phyloP scores from a whole-genome alignment of 2,329 filamentous ascomycete species.

The Malbranchea zuffiana region DNA sequence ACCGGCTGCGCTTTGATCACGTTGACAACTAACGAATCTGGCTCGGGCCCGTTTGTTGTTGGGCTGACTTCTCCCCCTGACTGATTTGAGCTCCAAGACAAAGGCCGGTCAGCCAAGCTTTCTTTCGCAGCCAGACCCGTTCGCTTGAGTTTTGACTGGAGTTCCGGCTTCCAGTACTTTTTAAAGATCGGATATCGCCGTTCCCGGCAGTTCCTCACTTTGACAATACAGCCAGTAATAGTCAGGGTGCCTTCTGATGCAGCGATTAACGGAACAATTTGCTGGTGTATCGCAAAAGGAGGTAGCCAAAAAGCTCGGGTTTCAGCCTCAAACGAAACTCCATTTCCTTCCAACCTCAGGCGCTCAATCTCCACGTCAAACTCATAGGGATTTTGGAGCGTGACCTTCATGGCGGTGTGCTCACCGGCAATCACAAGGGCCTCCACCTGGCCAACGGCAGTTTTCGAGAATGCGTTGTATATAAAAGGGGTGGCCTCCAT shows the following conservation, averaged over 20 bases:
- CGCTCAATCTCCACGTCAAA: slow-evolving; percentile 83
- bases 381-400: slow-evolving; percentile 87
- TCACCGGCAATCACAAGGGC: slow-evolving; percentile 69
- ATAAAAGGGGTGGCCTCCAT: slow-evolving; percentile 73
- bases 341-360: slow-evolving; percentile 62
- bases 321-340: slow-evolving; percentile 58
- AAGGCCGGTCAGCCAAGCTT: slow-evolving; percentile 35
- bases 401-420: slow-evolving; percentile 64
- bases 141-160: slow-evolving; percentile 63
- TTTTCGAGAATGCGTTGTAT: slow-evolving; percentile 81
- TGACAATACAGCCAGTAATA: slow-evolving; percentile 67
- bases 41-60: slow-evolving; percentile 26
- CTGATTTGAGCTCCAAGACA: slow-evolving; percentile 35
- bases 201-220: slow-evolving; percentile 69
- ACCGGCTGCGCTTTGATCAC: slow-evolving; percentile 73
- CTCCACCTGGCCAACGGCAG: slow-evolving; percentile 47
- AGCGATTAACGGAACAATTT: slow-evolving; percentile 60
- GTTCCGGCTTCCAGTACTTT: slow-evolving; percentile 60
- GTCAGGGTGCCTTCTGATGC: slow-evolving; percentile 56
- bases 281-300: slow-evolving; percentile 69
- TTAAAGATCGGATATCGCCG: slow-evolving; percentile 75
- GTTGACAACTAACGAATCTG: slow-evolving; percentile 44
- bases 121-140: slow-evolving; percentile 55
- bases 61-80: slow-evolving; percentile 27
- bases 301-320: slow-evolving; percentile 59